phyloP scores from a whole-genome alignment of 2,329 filamentous ascomycete genomes.

The Thielaviopsis euricoi region DNA sequence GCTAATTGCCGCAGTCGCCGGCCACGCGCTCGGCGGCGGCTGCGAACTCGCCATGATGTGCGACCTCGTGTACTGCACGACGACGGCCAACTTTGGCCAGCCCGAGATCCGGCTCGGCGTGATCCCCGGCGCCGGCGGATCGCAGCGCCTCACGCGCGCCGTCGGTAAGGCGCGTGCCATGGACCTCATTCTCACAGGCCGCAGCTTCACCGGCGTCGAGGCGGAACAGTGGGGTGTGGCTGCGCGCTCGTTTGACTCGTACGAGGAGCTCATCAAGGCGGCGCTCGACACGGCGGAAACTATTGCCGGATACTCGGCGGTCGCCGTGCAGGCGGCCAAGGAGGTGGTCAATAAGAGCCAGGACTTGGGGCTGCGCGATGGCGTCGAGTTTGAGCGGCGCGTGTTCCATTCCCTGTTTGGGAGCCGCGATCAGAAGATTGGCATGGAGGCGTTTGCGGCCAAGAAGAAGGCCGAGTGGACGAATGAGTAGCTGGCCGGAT shows the following conservation, averaged over 20 bases:
- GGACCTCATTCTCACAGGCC: conserved; percentile 79
- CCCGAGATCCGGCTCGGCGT: conserved; percentile 92
- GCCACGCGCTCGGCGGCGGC: conserved; percentile 84
- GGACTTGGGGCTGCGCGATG: conserved; percentile 71
- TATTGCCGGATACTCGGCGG: conserved; percentile 71
- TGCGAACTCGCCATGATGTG: conserved; percentile 98
- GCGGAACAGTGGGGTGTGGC: conserved; percentile 85
- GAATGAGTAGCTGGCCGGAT: conserved; percentile 23
- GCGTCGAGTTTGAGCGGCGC: conserved; percentile 85
- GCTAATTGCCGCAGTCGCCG: conserved; percentile 84
- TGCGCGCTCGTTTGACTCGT: conserved; percentile 60
- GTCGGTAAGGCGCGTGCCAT: conserved; percentile 76
- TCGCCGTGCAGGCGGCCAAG: conserved; percentile 82
- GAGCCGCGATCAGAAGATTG: conserved; percentile 91
- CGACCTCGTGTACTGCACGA: conserved; percentile 83
- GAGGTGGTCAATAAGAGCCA: conserved; percentile 99
- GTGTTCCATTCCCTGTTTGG: conserved; percentile 91
- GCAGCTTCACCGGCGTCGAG: conserved; percentile 67
- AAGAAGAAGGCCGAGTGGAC: conserved; percentile 90
- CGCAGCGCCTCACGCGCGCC: conserved; percentile 69
- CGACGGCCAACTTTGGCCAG: conserved; percentile 80
- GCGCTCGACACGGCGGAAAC: conserved; percentile 72
- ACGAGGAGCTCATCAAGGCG: conserved; percentile 68
- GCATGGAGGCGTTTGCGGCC: conserved; percentile 86
- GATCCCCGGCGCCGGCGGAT: conserved; percentile 82